phyloP scores from a whole-genome alignment of 2,329 filamentous ascomycete genomes.

The Aspergillus quadricinctus region DNA sequence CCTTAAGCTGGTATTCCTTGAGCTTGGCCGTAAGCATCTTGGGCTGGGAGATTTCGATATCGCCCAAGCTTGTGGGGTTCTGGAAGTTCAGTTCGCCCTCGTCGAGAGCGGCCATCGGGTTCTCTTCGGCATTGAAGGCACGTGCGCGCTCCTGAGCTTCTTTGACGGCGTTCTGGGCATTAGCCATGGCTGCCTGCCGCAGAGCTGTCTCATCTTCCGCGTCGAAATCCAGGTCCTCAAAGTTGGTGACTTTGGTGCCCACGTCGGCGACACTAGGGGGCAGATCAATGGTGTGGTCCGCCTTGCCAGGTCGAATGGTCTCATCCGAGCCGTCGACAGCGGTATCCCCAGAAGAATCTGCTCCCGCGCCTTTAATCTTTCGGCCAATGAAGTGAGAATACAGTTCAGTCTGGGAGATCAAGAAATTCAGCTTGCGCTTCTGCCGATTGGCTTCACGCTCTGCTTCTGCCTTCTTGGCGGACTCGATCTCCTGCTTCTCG shows the following conservation, averaged over 20 bases:
- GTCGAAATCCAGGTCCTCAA: conserved; percentile 93
- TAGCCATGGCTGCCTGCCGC: conserved; percentile 81
- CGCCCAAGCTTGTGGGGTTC: conserved; percentile 90
- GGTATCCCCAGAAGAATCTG: conserved; percentile 84
- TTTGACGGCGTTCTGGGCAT: conserved; percentile 91
- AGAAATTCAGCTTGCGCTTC: conserved; percentile 98
- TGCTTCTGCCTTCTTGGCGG: conserved; percentile 92
- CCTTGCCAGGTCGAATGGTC: conserved; percentile 28
- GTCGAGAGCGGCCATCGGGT: conserved; percentile 69
- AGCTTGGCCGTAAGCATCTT: conserved; percentile 89
- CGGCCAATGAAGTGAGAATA: conserved; percentile 99
- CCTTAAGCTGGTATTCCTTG: conserved; percentile 98
- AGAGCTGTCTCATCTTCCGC: conserved; percentile 84
- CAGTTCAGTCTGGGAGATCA: conserved; percentile 96
- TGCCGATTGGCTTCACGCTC: conserved; percentile 96
- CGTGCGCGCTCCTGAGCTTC: conserved; percentile 90
- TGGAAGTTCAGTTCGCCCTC: conserved; percentile 99
- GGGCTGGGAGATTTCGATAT: conserved; percentile 90
- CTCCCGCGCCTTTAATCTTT: conserved; percentile 97
- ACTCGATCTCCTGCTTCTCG: conserved; percentile 93
- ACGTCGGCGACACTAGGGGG: conserved; percentile 46
- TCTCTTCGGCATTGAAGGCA: conserved; percentile 75
- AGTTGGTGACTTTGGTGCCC: conserved; percentile 77
- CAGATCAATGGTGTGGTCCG: conserved; percentile 44
- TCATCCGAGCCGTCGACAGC: conserved; percentile 58